A percentile compares a stretch with the other conserved stretches of the same genome.
Evolutionary conservation across 2,329 filamentous ascomycete genomes (phyloP).

Genomic region (Dactylonectria estremocensis): DNA sequence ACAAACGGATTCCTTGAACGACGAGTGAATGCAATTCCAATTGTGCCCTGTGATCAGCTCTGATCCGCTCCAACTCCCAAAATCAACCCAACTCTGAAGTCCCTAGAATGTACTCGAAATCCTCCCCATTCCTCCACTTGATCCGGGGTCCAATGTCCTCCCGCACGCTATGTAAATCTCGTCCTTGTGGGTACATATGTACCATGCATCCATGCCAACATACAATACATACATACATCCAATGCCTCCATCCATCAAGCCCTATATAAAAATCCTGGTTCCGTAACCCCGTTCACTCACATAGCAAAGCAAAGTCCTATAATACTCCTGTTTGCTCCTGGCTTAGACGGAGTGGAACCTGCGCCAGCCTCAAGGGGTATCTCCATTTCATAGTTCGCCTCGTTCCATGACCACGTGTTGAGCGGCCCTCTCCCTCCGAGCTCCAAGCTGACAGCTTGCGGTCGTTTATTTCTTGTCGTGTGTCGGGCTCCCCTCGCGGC

Average conservation of each 20-base stretch:
- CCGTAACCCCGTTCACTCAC: background rate
- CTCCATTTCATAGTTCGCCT: conserved; percentile 21
- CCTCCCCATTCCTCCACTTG: background rate
- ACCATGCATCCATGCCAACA: conserved; percentile 1
- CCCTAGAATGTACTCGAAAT: background rate
- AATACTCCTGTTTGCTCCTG: background rate
- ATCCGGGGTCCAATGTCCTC: background rate
- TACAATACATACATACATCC: conserved; percentile 13
- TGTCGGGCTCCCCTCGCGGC: conserved; percentile 46
- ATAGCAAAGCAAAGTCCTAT: conserved; percentile 3
- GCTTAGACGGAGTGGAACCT: background rate
- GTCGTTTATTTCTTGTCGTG: conserved; percentile 8
- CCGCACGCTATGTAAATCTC: conserved; percentile 6
- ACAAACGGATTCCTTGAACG: background rate
- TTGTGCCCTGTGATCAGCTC: conserved; percentile 7
- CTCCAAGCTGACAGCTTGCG: background rate
- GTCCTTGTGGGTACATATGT: conserved; percentile 1
- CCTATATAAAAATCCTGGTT: conserved; percentile 7
- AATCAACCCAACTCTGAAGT: background rate
- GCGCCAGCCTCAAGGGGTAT: background rate
- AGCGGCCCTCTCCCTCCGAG: background rate
- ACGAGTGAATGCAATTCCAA: conserved; percentile 1
- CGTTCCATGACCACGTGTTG: background rate
- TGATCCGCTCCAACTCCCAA: conserved; percentile 10
- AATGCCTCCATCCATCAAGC: conserved; percentile 1